Conservation (phyloP, 768 basidiomycete genomes). For the Gyrodon lividus region DNA sequence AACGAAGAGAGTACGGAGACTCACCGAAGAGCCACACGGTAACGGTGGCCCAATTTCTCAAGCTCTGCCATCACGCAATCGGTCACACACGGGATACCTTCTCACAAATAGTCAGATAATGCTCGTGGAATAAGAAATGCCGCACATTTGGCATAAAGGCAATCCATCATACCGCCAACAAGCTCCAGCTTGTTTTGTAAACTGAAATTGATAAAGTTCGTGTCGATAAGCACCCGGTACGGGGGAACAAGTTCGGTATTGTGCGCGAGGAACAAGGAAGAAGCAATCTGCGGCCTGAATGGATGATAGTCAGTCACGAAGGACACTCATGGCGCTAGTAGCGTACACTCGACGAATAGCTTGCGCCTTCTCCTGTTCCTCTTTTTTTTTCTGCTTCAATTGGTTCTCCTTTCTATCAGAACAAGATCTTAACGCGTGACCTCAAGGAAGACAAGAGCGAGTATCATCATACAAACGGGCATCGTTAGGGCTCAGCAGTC, state of each 20-base stretch:
- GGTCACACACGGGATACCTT: conserved; percentile 98
- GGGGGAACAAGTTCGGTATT: conserved; percentile 96
- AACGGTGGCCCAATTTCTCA: conserved; percentile 95
- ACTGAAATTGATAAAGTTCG: conserved; percentile 99
- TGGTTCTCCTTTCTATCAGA: conserved; percentile 85
- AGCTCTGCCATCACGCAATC: conserved; percentile 99
- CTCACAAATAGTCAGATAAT: conserved; percentile 4
- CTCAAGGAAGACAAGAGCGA: not conserved
- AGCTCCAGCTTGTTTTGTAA: conserved; percentile 98
- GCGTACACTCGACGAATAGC: conserved; percentile 78
- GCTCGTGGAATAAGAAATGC: conserved; percentile 1
- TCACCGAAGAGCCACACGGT: conserved; percentile 90
- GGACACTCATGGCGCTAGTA: not conserved
- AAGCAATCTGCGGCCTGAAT: conserved; percentile 76
- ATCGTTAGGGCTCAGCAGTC: conserved; percentile 91
- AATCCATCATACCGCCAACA: conserved; percentile 99
- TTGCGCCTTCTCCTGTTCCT: conserved; percentile 76
- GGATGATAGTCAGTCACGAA: not conserved
- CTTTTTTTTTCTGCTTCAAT: conserved; percentile 82
- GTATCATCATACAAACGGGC: conserved; percentile 76
- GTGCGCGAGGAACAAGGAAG: conserved; percentile 91
- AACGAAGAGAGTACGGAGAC: conserved; percentile 24
- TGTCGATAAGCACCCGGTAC: conserved; percentile 96
- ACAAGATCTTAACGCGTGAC: conserved; percentile 2
- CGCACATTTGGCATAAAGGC: conserved; percentile 94